phyloP scores from a whole-genome alignment of 2,329 filamentous ascomycete genomes.

The Penicillium decumbens region DNA sequence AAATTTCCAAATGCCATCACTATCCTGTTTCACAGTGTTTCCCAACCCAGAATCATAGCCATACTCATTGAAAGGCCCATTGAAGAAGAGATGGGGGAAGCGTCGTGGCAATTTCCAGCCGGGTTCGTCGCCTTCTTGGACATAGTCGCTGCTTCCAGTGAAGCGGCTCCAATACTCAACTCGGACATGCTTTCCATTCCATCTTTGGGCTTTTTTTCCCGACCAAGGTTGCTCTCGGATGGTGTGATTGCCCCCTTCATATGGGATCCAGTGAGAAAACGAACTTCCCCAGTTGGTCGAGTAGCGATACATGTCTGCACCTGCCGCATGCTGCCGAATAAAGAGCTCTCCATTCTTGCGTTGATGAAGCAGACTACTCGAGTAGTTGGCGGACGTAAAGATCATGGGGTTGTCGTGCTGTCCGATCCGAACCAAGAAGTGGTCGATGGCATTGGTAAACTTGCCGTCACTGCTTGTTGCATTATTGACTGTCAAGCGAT shows the following conservation, averaged over 20 bases:
- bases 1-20: conserved; percentile 53
- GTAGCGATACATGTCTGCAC: conserved; percentile 60
- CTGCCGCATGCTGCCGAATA: conserved; percentile 57
- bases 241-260: conserved; percentile 49
- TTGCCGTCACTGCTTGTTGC: conserved; percentile 42
- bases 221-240: conserved; percentile 52
- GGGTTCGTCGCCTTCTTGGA: conserved; percentile 55
- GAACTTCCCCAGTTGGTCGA: conserved; percentile 57
- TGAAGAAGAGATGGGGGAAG: conserved; percentile 60
- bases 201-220: conserved; percentile 55
- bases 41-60: conserved; percentile 58
- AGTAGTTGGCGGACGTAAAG: conserved; percentile 58
- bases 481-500: conserved; percentile 56
- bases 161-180: conserved; percentile 61
- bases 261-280: conserved; percentile 57
- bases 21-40: conserved; percentile 50
- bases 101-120: conserved; percentile 43
- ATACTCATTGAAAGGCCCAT: conserved; percentile 60
- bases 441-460: conserved; percentile 53
- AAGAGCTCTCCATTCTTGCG: conserved; percentile 43
- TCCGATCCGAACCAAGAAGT: conserved; percentile 59
- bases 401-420: conserved; percentile 56
- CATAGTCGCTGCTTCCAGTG: conserved; percentile 56
- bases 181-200: conserved; percentile 59
- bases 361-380: conserved; percentile 49